These are phyloP conservation scores for Fusarium napiforme DNA, from an alignment of 2,329 filamentous ascomycete genomes.

Conservation along the genomic window DNA sequence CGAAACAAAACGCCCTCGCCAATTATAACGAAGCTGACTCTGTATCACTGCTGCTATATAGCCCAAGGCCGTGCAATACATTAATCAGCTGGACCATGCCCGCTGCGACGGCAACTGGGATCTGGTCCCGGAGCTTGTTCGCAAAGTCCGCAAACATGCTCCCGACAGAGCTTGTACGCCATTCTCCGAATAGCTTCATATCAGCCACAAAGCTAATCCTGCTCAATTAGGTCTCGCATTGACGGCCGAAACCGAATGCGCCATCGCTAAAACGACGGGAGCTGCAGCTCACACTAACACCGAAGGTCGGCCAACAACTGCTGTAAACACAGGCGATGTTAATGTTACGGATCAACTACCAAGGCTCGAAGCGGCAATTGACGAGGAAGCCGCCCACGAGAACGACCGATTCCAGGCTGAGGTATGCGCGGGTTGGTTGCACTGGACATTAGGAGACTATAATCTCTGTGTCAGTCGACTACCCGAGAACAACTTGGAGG, in stretches of 20 bases:
- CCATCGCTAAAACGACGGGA: constrained; percentile 66
- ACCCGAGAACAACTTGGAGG: constrained; percentile 68
- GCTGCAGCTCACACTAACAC: constrained; percentile 34
- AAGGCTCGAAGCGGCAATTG: constrained; percentile 66
- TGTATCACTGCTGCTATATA: constrained; percentile 45
- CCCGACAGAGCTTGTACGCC: constrained; percentile 82
- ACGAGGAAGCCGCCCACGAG: constrained; percentile 62
- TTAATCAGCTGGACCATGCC: constrained; percentile 83
- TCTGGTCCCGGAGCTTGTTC: constrained; percentile 85
- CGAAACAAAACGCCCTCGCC: constrained; percentile 16
- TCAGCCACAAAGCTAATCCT: constrained; percentile 18
- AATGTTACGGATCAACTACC: constrained; percentile 59
- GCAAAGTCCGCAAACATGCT: constrained; percentile 95
- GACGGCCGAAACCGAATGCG: constrained; percentile 75
- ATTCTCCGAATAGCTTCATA: constrained; percentile 3
- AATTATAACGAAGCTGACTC: constrained; percentile 33
- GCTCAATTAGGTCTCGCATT: constrained; percentile 69
- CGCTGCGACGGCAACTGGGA: constrained; percentile 91
- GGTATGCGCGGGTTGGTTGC: constrained; percentile 85
- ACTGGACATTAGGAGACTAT: constrained; percentile 81
- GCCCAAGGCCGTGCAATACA: constrained; percentile 84
- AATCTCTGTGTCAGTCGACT: constrained; percentile 64
- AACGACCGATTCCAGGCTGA: constrained; percentile 81
- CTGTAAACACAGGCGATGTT: constrained; percentile 56
- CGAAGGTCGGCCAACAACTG: constrained; percentile 54